Base-by-base conservation (phyloP, 164 flowering plant species). In the Liquidambar formosana region DNA sequence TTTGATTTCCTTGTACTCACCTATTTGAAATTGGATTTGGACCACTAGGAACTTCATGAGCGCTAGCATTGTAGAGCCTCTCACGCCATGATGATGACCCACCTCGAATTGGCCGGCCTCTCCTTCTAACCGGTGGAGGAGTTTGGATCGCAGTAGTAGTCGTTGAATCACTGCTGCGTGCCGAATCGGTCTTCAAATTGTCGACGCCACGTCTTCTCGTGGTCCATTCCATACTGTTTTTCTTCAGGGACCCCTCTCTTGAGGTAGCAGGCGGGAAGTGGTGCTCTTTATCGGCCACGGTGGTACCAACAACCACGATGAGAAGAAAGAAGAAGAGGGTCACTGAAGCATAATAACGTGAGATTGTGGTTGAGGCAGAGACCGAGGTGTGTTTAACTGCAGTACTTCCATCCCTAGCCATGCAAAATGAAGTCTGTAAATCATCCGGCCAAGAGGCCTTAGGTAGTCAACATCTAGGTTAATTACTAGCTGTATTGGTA, bases 11-110 rank as follows among this genome's bases (percentile, higher is more conserved):
- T 10, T 41, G 10, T 14, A 6, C 33, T 73, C 66, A 81, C 83
- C 84, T 79, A 76, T 84, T 84, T 48, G 85, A 82, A 47, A 82
- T 82, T 47, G 88, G 88, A 66, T 84, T 84, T 47, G 88, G 84
- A 65, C 88, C 88, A 69, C 85, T 84, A 6, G 88, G 88, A 23
- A 84, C 88, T 77, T 82, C 88, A 74, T 82, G 85, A 18, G 61
- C 84, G 67, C 77, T 64, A 15, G 79, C 80, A 72, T 73, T 70
- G 71, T 75, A 77, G 18, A 66, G 56, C 59, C 68, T 73, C 28
- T 71, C 56, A 47, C 68, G 65, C 79, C 75, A 69, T 47, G 72
- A 74, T 26, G 61, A 21, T 47, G 63, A 60, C 2, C 44, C 62
- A 65, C 49, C 60, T 57, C 67, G 57, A 46, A 52, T 48, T 18